Evolutionary conservation across 306 rosid species (phyloP), one percentile per base, ranked within the genome.

Genomic region (Rubus parviflorus): DNA sequence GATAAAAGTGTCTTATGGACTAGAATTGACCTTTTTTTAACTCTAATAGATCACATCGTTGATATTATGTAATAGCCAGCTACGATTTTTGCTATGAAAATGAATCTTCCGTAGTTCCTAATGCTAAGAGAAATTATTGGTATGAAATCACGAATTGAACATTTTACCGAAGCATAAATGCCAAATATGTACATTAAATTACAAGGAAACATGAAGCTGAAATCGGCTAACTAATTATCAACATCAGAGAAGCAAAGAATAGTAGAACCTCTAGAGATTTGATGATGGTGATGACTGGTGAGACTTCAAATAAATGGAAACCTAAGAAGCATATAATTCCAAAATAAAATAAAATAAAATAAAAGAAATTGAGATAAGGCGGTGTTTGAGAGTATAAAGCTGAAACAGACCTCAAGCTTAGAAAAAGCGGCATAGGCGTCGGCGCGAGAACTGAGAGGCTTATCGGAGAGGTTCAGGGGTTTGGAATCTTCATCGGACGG

Each of bases 351-450:
- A 57, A 5, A 2, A 19, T 35, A 3, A n/a, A 35, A 35, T 13
- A 25, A 57, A 12, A 12, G 0, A 63, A 63, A 37, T 63, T 22
- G 38, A 64, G 47, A 64, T 64, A 64, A 64, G 47, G 69, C 69
- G 47, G 47, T 19, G 69, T 3, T 48, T 10, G 16, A 11, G 6
- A 3, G 25, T 9, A 49, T 4, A 8, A 47, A 58, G 23, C 38
- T 63, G 16, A 70, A 75, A n/a, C 79, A 47, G 61, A 84, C 83
- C 22, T 77, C 61, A 8, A 73, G 78, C 64, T 64, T 77, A 22
- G 83, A 23, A 35, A 73, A 69, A 17, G 81, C 73, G 22, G 76
- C 67, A 60, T 45, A 56, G 22, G 75, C 8, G 70, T 23, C 75
- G 12, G 49, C 78, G 20, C 22, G 79, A 48, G 79, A 68, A 1